These are phyloP conservation scores for Neurospora sp. DNA, from an alignment of 495 filamentous ascomycete species.

Conservation along the genomic window DNA sequence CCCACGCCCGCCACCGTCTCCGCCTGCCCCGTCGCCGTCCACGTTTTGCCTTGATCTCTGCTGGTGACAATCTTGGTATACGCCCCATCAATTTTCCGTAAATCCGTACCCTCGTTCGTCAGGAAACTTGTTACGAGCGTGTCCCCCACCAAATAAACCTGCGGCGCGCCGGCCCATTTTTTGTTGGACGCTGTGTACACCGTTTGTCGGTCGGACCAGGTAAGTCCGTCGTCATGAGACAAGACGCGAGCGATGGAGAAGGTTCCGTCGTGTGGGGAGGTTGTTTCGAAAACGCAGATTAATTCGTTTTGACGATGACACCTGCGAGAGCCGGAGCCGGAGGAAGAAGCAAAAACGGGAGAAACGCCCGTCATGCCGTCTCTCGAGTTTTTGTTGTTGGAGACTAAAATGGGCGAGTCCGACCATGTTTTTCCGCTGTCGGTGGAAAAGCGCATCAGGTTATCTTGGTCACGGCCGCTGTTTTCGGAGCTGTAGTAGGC, in stretches of 20 bases:
- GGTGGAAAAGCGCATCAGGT: slow-evolving; percentile 1
- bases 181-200: slow-evolving; percentile 19
- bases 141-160: slow-evolving; percentile 47
- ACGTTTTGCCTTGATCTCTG: not conserved
- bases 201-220: slow-evolving; percentile 5
- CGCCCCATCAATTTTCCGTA: slow-evolving; percentile 13
- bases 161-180: slow-evolving; percentile 46
- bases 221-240: slow-evolving; percentile 5
- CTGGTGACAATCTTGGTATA: slow-evolving; percentile 10
- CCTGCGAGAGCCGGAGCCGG: too few relatives aligned
- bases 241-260: slow-evolving; percentile 1
- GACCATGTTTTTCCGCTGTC: slow-evolving; percentile 6
- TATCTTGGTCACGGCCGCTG: slow-evolving; percentile 1
- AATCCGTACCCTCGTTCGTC: slow-evolving; percentile 45
- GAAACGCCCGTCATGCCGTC: slow-evolving; percentile 15
- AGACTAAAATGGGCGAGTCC: not conserved
- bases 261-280: not conserved
- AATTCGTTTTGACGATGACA: not conserved
- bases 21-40: slow-evolving; percentile 3
- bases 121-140: slow-evolving; percentile 49
- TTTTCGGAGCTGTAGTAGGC: slow-evolving; percentile 7
- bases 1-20: slow-evolving; percentile 25
- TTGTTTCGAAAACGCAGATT: slow-evolving; percentile 10
- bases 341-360: not conserved
- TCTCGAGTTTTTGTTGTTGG: not conserved